These are phyloP conservation scores for Hypoxylon sp. DNA, from an alignment of 2,329 filamentous ascomycete species.

Conservation along the genomic window DNA sequence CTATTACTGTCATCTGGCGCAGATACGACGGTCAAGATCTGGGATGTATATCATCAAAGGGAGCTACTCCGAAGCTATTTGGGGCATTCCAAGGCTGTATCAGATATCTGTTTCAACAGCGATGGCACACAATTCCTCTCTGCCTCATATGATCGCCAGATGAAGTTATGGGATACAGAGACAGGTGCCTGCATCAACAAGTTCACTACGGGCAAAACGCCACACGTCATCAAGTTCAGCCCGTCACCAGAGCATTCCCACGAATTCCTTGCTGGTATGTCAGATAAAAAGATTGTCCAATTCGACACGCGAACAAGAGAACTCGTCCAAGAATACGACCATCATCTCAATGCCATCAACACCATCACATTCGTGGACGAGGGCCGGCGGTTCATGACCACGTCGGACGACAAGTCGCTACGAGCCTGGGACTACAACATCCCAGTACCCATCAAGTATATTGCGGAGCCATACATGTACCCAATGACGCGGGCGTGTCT, in stretches of 20 bases:
- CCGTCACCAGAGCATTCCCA: constrained; percentile 81
- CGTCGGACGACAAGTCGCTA: constrained; percentile 95
- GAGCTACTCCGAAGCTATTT: constrained; percentile 92
- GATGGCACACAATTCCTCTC: constrained; percentile 89
- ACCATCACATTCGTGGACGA: constrained; percentile 97
- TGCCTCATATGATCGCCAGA: constrained; percentile 92
- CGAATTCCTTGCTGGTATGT: constrained; percentile 97
- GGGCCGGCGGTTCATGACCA: constrained; percentile 96
- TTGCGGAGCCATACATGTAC: constrained; percentile 98
- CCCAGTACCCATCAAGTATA: constrained; percentile 98
- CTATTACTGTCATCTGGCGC: constrained; percentile 90
- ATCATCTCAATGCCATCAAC: constrained; percentile 97
- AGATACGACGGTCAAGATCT: constrained; percentile 92
- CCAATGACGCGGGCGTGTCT: constrained; percentile 87
- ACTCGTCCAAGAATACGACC: constrained; percentile 96
- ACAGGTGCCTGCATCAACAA: constrained; percentile 89
- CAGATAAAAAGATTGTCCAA: constrained; percentile 98
- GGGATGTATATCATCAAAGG: constrained; percentile 91
- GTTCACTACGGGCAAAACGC: constrained; percentile 94
- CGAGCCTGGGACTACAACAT: constrained; percentile 99
- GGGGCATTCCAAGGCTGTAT: constrained; percentile 90
- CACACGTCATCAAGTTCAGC: constrained; percentile 95
- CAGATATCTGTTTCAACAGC: constrained; percentile 89
- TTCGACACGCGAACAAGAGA: constrained; percentile 88
- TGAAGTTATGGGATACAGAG: constrained; percentile 99